Percentiles rank a stretch among this genome's conserved stretches.
phyloP scores from a whole-genome alignment of 129 eudicot genomes.

The Lonicera japonica region DNA sequence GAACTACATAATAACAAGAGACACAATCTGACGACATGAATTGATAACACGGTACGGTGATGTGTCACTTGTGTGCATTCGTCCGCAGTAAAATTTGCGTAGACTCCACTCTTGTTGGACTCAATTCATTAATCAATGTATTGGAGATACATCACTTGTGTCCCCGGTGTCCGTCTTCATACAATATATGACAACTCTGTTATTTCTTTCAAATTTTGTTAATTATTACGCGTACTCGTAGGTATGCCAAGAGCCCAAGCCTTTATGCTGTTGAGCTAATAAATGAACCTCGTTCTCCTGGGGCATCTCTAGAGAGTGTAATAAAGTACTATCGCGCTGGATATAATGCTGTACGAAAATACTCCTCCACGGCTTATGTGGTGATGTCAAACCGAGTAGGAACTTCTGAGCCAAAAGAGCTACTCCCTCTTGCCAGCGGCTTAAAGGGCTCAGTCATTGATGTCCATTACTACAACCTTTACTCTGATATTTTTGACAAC shows the following conservation, averaged over 20 bases:
- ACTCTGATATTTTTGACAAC: conserved; percentile 13
- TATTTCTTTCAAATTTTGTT: background rate
- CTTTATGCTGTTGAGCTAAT: conserved; percentile 54
- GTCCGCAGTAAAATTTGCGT: no score
- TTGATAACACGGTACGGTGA: no score
- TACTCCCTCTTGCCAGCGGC: conserved; percentile 49
- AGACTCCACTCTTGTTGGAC: no score
- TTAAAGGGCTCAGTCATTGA: conserved; percentile 40
- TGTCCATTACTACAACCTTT: conserved; percentile 70
- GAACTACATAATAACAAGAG: background rate
- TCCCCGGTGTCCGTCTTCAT: no score
- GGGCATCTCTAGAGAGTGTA: conserved; percentile 32
- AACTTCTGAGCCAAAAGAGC: conserved; percentile 37
- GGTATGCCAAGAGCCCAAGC: conserved; percentile 49
- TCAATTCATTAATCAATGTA: no score
- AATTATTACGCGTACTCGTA: background rate
- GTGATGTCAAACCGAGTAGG: conserved; percentile 51
- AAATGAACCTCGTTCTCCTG: conserved; percentile 63
- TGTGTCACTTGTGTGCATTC: no score
- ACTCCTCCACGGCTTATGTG: conserved; percentile 42
- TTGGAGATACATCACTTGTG: no score
- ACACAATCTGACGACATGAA: background rate
- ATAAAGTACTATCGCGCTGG: conserved; percentile 44
- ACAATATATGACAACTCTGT: no score
- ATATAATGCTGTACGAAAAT: conserved; percentile 52